These are phyloP conservation scores for Pascua sp. DNA, from an alignment of 1,284 basidiomycete genomes.

Conservation along the genomic window DNA sequence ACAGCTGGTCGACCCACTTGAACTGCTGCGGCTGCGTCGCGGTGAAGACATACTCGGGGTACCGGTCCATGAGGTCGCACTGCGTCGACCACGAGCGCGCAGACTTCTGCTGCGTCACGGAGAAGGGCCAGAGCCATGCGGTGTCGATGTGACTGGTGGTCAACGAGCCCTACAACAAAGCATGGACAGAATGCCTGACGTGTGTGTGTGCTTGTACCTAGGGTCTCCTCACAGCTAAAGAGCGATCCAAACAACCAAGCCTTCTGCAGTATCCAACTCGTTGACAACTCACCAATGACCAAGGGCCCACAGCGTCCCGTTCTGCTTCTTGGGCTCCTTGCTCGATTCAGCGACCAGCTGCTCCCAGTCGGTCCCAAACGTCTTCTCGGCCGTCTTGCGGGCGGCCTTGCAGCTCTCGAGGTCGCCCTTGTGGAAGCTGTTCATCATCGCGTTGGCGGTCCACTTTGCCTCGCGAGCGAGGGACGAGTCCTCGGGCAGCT, in stretches of 20 bases:
- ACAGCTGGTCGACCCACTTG: slow-evolving; percentile 91
- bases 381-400: slow-evolving; percentile 71
- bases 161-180: too few relatives aligned
- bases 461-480: slow-evolving; percentile 78
- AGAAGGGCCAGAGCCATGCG: slow-evolving; percentile 88
- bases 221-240: too few relatives aligned
- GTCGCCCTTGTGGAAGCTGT: slow-evolving; percentile 68
- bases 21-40: slow-evolving; percentile 92
- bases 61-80: slow-evolving; percentile 89
- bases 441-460: slow-evolving; percentile 90
- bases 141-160: slow-evolving; percentile 68
- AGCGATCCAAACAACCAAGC: too few relatives aligned
- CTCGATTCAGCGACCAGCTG: slow-evolving; percentile 38
- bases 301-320: slow-evolving; percentile 45
- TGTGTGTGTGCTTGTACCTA: too few relatives aligned
- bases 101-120: slow-evolving; percentile 94
- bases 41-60: slow-evolving; percentile 92
- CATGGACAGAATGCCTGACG: too few relatives aligned
- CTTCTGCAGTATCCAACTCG: too few relatives aligned
- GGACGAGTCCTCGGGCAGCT: slow-evolving; percentile 72
- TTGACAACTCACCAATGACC: slow-evolving; percentile 42
- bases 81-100: slow-evolving; percentile 88
- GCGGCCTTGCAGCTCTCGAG: slow-evolving; percentile 57
- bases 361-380: slow-evolving; percentile 82
- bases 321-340: slow-evolving; percentile 36